Conservation (phyloP, 2,329 filamentous ascomycete species). For the Penicillium olsonii region DNA sequence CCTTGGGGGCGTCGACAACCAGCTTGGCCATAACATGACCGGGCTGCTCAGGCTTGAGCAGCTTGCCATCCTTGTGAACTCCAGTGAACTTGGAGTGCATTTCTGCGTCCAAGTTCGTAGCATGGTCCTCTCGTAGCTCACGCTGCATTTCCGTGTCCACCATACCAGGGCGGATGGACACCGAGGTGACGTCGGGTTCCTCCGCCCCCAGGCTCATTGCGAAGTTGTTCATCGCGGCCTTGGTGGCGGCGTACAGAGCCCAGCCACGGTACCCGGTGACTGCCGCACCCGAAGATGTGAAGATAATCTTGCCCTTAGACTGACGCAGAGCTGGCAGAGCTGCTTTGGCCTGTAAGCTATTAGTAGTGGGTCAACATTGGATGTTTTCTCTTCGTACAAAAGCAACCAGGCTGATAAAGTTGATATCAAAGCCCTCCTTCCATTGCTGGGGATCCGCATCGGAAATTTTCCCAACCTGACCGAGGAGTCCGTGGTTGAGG, state of each 20-base stretch:
- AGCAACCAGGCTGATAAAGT: slow-evolving; percentile 80
- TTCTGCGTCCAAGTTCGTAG: slow-evolving; percentile 58
- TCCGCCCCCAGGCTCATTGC: slow-evolving; percentile 32
- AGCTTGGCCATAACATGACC: slow-evolving; percentile 83
- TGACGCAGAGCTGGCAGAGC: slow-evolving; percentile 35
- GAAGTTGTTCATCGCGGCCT: slow-evolving; percentile 40
- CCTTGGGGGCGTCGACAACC: slow-evolving; percentile 63
- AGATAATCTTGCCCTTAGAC: slow-evolving; percentile 37
- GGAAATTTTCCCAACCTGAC: slow-evolving; percentile 71
- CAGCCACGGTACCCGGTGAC: slow-evolving; percentile 35
- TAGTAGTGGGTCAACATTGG: background rate
- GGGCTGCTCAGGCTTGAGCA: slow-evolving; percentile 81
- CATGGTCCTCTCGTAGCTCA: slow-evolving; percentile 74
- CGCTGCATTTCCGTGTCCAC: slow-evolving; percentile 43
- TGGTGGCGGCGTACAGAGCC: slow-evolving; percentile 40
- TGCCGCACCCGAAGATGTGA: slow-evolving; percentile 39
- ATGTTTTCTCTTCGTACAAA: slow-evolving; percentile 56
- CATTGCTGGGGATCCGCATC: slow-evolving; percentile 72
- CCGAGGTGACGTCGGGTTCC: slow-evolving; percentile 26
- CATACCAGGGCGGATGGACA: slow-evolving; percentile 38
- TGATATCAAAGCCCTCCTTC: slow-evolving; percentile 75
- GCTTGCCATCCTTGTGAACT: slow-evolving; percentile 67
- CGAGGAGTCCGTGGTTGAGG: slow-evolving; percentile 81
- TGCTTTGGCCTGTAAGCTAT: slow-evolving; percentile 28
- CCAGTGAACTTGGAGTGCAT: slow-evolving; percentile 66